phyloP scores from a whole-genome alignment of 192 early-diverging fungal species.

The Chytriomyces sp. region DNA sequence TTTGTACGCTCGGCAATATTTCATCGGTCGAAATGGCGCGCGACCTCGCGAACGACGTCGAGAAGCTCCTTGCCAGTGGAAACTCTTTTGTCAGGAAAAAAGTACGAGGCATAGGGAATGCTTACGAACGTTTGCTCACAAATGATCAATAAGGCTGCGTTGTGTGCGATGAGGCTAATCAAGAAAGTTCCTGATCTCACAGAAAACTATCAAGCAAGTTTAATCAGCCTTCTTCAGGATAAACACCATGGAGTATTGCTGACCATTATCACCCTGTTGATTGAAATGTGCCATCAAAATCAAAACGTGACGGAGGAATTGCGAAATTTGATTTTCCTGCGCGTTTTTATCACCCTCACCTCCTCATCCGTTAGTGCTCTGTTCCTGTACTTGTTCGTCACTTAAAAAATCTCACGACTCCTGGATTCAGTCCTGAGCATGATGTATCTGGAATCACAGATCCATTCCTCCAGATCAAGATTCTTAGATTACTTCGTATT shows the following conservation, averaged over 20 bases:
- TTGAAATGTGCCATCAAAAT: conserved; percentile 82
- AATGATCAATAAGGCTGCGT: conserved; percentile 69
- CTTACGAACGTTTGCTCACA: neutral
- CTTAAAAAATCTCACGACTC: conserved; percentile 82
- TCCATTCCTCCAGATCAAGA: conserved; percentile 96
- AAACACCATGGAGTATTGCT: conserved; percentile 95
- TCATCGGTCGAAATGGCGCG: conserved; percentile 95
- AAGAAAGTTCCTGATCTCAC: conserved; percentile 90
- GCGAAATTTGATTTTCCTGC: conserved; percentile 64
- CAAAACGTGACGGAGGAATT: conserved; percentile 70
- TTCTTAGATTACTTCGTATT: conserved; percentile 85
- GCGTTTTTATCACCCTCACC: conserved; percentile 10
- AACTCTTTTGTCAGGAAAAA: conserved; percentile 97
- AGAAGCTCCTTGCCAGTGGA: conserved; percentile 84
- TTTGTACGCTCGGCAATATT: conserved; percentile 96
- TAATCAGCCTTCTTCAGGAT: conserved; percentile 79
- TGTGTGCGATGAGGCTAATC: conserved; percentile 89
- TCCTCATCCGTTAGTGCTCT: conserved; percentile 10
- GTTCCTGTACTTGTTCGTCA: conserved; percentile 86
- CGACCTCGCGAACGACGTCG: conserved; percentile 92
- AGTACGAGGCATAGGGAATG: conserved; percentile 44
- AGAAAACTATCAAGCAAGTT: conserved; percentile 77
- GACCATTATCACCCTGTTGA: conserved; percentile 85
- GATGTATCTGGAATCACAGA: conserved; percentile 96
- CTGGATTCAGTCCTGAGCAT: conserved; percentile 90